A percentile compares a stretch with the other conserved stretches of the same genome.
Evolutionary conservation across 129 eudicot species (phyloP).

Genomic region (Erigeron canadensis): DNA sequence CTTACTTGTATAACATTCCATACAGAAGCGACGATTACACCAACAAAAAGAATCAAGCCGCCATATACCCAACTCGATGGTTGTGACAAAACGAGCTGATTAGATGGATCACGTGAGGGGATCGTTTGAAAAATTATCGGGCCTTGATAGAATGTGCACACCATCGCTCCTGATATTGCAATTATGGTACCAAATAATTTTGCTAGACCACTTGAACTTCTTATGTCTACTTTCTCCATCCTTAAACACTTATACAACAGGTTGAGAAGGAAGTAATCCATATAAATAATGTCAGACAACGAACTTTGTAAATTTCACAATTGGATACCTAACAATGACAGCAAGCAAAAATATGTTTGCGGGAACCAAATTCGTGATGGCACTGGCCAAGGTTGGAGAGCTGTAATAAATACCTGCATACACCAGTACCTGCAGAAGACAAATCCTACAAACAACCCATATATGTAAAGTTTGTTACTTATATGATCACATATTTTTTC

Average conservation of each 20-base stretch:
- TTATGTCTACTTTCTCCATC: slow-evolving; percentile 40
- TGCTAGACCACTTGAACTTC: slow-evolving; percentile 39
- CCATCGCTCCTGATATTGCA: not conserved
- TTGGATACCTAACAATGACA: slow-evolving; percentile 34
- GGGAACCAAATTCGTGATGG: slow-evolving; percentile 41
- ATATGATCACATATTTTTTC: too few relatives aligned
- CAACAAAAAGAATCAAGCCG: slow-evolving; percentile 37
- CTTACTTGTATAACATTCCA: slow-evolving; percentile 51
- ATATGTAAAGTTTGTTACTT: not conserved
- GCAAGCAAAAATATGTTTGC: slow-evolving; percentile 43
- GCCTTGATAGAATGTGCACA: slow-evolving; percentile 44
- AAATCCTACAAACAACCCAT: slow-evolving; percentile 26
- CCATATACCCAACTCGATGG: slow-evolving; percentile 48
- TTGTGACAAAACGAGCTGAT: slow-evolving; percentile 21
- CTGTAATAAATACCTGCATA: slow-evolving; percentile 39
- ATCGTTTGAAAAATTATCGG: slow-evolving; percentile 12
- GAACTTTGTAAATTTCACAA: too few relatives aligned
- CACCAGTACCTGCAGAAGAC: slow-evolving; percentile 33
- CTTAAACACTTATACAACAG: slow-evolving; percentile 18
- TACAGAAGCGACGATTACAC: slow-evolving; percentile 26
- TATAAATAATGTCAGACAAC: too few relatives aligned
- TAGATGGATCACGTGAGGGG: slow-evolving; percentile 14
- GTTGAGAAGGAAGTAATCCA: too few relatives aligned
- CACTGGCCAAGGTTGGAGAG: slow-evolving; percentile 47
- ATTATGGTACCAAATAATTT: slow-evolving; percentile 39